A percentile compares a stretch with the other conserved stretches of the same genome.
phyloP scores from a whole-genome alignment of 2,329 filamentous ascomycete genomes.

The Rachicladosporium sp. region DNA sequence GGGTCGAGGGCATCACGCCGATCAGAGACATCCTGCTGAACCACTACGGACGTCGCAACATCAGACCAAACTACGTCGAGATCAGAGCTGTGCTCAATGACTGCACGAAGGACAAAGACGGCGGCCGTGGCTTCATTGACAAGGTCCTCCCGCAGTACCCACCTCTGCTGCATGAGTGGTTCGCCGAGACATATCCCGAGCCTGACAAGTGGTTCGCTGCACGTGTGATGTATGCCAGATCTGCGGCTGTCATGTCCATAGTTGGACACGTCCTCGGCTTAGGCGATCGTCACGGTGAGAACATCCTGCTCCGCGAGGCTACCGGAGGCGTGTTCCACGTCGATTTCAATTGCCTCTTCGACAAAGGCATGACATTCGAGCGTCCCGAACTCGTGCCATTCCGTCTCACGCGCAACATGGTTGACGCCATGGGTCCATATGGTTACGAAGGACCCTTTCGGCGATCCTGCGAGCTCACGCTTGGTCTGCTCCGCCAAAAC shows the following conservation, averaged over 20 bases:
- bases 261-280: slow-evolving; percentile 87
- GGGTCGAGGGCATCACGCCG: slow-evolving; percentile 92
- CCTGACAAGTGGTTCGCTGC: slow-evolving; percentile 87
- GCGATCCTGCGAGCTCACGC: slow-evolving; percentile 77
- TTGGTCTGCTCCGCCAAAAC: slow-evolving; percentile 73
- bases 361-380: slow-evolving; percentile 90
- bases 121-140: slow-evolving; percentile 60
- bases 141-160: slow-evolving; percentile 56
- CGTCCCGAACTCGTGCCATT: slow-evolving; percentile 94
- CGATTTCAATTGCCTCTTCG: slow-evolving; percentile 98
- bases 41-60: slow-evolving; percentile 63
- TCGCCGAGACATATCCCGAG: slow-evolving; percentile 86
- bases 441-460: slow-evolving; percentile 87
- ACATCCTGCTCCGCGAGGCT: slow-evolving; percentile 86
- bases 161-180: slow-evolving; percentile 84
- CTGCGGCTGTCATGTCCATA: slow-evolving; percentile 97
- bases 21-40: slow-evolving; percentile 79
- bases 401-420: slow-evolving; percentile 95
- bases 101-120: slow-evolving; percentile 49
- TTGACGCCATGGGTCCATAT: slow-evolving; percentile 90
- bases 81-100: slow-evolving; percentile 51
- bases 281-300: slow-evolving; percentile 92
- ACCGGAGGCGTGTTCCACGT: slow-evolving; percentile 94
- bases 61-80: slow-evolving; percentile 53
- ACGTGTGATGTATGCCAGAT: slow-evolving; percentile 77